Conservation (phyloP, 805 yeast genomes). For the Sugiyamaella boreocaroliniensis region DNA sequence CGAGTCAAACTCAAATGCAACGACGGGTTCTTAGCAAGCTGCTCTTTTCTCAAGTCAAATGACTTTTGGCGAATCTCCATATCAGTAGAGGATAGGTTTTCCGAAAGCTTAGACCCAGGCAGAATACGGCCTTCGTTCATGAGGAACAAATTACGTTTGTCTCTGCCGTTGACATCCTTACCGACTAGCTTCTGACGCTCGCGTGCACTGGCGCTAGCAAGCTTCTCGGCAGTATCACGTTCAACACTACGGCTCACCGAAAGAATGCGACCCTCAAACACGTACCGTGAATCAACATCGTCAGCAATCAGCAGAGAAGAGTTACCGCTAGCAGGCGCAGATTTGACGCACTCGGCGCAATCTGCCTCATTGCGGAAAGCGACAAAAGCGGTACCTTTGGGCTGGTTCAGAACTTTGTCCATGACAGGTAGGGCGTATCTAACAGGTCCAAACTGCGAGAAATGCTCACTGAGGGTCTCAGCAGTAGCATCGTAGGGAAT, state of each 20-base stretch:
- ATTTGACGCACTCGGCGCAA: constrained; percentile 58
- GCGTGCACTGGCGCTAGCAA: constrained; percentile 65
- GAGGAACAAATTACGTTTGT: constrained; percentile 76
- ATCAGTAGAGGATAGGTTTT: constrained; percentile 60
- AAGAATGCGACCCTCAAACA: constrained; percentile 85
- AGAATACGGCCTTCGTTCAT: constrained; percentile 92
- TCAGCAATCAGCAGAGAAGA: constrained; percentile 75
- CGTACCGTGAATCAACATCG: constrained; percentile 80
- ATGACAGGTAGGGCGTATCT: constrained; percentile 90
- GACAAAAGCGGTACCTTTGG: constrained; percentile 93
- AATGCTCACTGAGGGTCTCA: constrained; percentile 72
- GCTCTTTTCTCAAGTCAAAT: constrained; percentile 77
- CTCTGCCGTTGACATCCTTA: constrained; percentile 70
- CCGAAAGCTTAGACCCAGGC: constrained; percentile 70
- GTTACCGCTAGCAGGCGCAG: constrained; percentile 61
- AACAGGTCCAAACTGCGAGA: constrained; percentile 75
- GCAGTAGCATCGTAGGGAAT: constrained; percentile 90
- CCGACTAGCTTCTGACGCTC: constrained; percentile 74
- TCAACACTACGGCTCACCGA: constrained; percentile 81
- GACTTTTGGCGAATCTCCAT: constrained; percentile 85
- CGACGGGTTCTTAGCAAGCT: constrained; percentile 82
- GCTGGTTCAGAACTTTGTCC: constrained; percentile 76
- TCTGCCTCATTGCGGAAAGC: constrained; percentile 64
- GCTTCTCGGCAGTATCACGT: constrained; percentile 67
- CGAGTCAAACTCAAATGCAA: constrained; percentile 91